Evolutionary conservation across 176 grass and related monocot species (phyloP), one percentile per base, ranked within the genome.

Genomic region (Hyparrhenia diplandra): DNA sequence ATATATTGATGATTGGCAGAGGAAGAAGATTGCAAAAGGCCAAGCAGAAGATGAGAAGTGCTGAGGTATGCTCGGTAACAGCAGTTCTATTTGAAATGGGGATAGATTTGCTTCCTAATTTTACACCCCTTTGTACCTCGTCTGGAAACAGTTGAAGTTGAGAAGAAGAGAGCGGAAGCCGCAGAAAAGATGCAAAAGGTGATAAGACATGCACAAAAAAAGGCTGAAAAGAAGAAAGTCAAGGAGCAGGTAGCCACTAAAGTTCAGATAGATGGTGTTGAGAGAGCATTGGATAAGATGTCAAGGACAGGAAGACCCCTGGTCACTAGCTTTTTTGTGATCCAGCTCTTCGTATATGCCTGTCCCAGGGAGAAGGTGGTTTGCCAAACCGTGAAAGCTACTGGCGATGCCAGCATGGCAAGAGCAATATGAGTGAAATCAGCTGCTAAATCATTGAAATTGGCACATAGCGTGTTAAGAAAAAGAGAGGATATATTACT

Each of bases 241-340:
- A 88, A 83, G 83, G 84, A 93, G 75, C 86, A 91, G 68, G 87
- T 76, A 73, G 81, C 79, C 31, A 89, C 67, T 30, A 72, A 66
- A 32, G 83, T 81, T 64, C 78, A 89, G 81, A 87, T 93, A 49
- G 49, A 52, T 74, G 17, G 71, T 58, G 85, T 89, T 80, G 69
- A 85, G 52, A 91, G 65, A 74, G 79, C 91, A 73, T 51, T 97
- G 73, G 66, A 27, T 78, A 89, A 93, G 39, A 93, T 97, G 75
- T 93, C 84, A 65, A 91, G 60, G 13, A 92, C 77, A 57, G 91
- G 82, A 77, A 97, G 83, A 37, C 80, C 88, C 91, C 40, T 97
- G 94, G 94, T 85, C 78, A 51, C 72, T 92, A 46, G 86, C 84
- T 81, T 97, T 82, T 81, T 73, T 93, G 76, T 93, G 88, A 89